A percentile compares a stretch with the other conserved stretches of the same genome.
These are phyloP conservation scores for Pinus tabuliformis DNA, from an alignment of 75 land plant species.

Conservation along the genomic window DNA sequence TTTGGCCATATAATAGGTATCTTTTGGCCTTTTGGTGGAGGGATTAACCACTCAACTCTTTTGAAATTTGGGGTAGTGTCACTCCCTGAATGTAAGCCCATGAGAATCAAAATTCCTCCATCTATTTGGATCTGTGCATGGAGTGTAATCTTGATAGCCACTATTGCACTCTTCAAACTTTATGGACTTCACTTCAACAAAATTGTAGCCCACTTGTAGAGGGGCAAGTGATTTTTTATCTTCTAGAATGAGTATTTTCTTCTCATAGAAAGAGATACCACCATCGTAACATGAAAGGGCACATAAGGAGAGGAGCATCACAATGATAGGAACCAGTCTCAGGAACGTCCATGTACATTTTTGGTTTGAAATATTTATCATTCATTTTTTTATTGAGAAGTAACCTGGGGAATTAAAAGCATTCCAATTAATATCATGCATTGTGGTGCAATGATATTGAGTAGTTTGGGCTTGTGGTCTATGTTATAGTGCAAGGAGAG, in stretches of 20 bases:
- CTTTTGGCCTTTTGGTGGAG: conserved; percentile 92
- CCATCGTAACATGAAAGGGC: conserved; percentile 85
- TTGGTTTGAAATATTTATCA: conserved; percentile 47
- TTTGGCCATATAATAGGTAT: conserved; percentile 83
- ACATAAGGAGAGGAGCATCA: conserved; percentile 57
- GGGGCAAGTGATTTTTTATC: conserved; percentile 11
- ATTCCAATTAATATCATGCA: no score
- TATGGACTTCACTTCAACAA: not conserved
- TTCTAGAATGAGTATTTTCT: conserved; percentile 16
- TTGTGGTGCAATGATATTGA: no score
- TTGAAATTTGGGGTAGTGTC: conserved; percentile 84
- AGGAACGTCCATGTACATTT: conserved; percentile 16
- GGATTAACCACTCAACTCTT: conserved; percentile 79
- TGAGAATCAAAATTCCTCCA: conserved; percentile 80
- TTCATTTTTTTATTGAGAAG: conserved; percentile 20
- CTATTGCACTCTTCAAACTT: conserved; percentile 64
- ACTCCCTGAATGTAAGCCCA: conserved; percentile 79
- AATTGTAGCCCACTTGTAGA: not conserved
- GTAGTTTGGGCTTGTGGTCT: no score
- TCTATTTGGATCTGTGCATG: conserved; percentile 92
- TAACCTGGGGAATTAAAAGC: not conserved
- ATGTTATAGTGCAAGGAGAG: no score
- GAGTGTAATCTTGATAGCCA: conserved; percentile 81
- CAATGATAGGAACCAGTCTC: conserved; percentile 38
- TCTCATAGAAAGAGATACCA: conserved; percentile 63